These are phyloP conservation scores for Lignosus rhinocerotis DNA, from an alignment of 1,284 basidiomycete species.

Conservation along the genomic window DNA sequence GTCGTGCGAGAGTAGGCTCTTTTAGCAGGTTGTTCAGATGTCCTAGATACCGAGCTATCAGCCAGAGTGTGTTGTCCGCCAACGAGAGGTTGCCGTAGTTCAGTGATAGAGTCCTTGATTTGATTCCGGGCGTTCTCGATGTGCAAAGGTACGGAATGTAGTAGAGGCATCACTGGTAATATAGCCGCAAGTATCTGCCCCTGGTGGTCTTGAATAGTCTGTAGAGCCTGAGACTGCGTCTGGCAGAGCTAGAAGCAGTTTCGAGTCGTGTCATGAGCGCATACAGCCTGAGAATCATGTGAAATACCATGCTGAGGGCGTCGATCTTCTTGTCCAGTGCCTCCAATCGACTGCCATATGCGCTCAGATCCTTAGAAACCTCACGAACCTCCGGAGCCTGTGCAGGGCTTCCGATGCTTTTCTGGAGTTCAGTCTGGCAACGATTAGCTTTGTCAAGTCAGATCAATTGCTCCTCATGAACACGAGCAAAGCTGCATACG, in stretches of 20 bases:
- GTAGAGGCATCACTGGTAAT: conserved; percentile 54
- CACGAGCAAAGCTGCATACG: conserved; percentile 22
- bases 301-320: conserved; percentile 50
- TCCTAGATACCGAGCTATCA: neutral
- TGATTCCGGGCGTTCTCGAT: conserved; percentile 50
- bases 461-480: neutral
- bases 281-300: neutral
- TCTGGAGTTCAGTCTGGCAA: conserved; percentile 59
- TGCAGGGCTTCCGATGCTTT: conserved; percentile 53
- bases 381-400: conserved; percentile 47
- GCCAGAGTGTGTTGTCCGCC: neutral
- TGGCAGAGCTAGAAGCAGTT: conserved; percentile 29
- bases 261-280: neutral
- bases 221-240: conserved; percentile 52
- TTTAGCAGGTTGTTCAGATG: neutral
- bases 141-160: conserved; percentile 58
- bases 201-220: conserved; percentile 58
- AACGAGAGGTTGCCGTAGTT: conserved; percentile 6
- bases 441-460: conserved; percentile 49
- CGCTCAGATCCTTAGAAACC: conserved; percentile 41
- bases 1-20: too few relatives aligned
- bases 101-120: conserved; percentile 39
- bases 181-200: conserved; percentile 48
- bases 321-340: conserved; percentile 57
- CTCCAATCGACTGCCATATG: conserved; percentile 41